A percentile compares a stretch with the other conserved stretches of the same genome.
Conservation (phyloP, 176 grass and related monocot species). For the Panicum miliaceum region DNA sequence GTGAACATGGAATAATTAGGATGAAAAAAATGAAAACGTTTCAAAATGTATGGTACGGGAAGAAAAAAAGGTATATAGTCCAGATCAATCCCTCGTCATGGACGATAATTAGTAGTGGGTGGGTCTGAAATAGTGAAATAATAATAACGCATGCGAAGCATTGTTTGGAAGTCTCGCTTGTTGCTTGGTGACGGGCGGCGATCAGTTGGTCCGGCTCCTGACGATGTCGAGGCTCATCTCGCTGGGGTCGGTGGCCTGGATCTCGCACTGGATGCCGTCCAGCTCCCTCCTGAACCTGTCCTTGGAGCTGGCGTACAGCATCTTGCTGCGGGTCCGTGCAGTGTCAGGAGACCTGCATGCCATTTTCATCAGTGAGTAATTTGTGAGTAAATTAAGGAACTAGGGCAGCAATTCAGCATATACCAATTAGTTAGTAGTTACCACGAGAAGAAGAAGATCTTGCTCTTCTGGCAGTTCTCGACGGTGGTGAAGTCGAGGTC, state of each 20-base stretch:
- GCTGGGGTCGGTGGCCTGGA: conserved; percentile 64
- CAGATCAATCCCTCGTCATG: not conserved
- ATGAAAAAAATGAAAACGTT: not conserved
- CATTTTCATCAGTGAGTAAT: not conserved
- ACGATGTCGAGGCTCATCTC: conserved; percentile 71
- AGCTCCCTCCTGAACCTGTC: conserved; percentile 72
- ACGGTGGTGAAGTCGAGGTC: conserved; percentile 81
- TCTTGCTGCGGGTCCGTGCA: conserved; percentile 61
- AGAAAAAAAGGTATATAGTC: not conserved
- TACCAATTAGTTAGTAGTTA: not conserved
- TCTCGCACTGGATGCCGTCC: conserved; percentile 66
- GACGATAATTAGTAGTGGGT: not conserved
- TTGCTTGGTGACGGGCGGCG: not conserved
- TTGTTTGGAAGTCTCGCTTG: not conserved
- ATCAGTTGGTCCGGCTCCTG: conserved; percentile 46
- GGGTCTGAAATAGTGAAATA: not conserved
- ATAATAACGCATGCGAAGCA: not conserved
- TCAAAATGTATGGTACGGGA: not conserved
- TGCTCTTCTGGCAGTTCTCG: conserved; percentile 99
- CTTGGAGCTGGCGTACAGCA: conserved; percentile 67
- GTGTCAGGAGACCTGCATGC: conserved; percentile 55
- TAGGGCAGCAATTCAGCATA: too few species aligned
- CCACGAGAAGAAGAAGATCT: conserved; percentile 96
- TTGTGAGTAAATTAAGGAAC: too few species aligned
- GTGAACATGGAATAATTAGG: not conserved